A percentile compares a stretch with the other conserved stretches of the same genome.
These are phyloP conservation scores for Allium fistulosum DNA, from an alignment of 106 monocot genomes.

Conservation along the genomic window DNA sequence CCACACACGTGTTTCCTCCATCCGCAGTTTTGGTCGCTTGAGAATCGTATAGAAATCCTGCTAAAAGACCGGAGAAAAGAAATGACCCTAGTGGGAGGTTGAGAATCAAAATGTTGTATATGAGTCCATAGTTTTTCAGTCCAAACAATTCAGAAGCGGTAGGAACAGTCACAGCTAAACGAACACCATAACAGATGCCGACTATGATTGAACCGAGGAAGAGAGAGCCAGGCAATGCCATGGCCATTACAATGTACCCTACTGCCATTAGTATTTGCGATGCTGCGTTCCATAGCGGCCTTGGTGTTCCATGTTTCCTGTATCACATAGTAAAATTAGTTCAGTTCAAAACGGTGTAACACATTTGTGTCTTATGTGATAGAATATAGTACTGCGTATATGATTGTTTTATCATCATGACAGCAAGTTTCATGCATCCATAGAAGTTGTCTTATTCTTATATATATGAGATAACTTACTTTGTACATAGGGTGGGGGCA, in stretches of 20 bases:
- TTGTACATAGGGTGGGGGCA: too few relatives aligned
- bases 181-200: constrained; percentile 84
- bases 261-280: constrained; percentile 80
- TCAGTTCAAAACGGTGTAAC: too few relatives aligned
- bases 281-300: constrained; percentile 91
- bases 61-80: constrained; percentile 95
- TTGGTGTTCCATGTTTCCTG: constrained; percentile 64
- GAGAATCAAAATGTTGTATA: constrained; percentile 95
- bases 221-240: constrained; percentile 75
- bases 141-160: constrained; percentile 89
- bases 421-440: too few relatives aligned
- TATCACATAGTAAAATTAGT: too few relatives aligned
- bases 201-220: constrained; percentile 82
- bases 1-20: constrained; percentile 66
- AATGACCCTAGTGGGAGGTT: constrained; percentile 95
- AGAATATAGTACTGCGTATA: too few relatives aligned
- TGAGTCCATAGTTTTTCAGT: constrained; percentile 78
- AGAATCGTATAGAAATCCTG: constrained; percentile 72
- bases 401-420: too few relatives aligned
- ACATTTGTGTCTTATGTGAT: too few relatives aligned
- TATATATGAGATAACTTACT: too few relatives aligned
- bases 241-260: constrained; percentile 71
- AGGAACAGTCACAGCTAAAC: constrained; percentile 72
- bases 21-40: constrained; percentile 43
- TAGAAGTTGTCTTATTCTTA: too few relatives aligned